These are phyloP conservation scores for Saururus chinensis DNA, from an alignment of 164 flowering plant species.

Conservation along the genomic window DNA sequence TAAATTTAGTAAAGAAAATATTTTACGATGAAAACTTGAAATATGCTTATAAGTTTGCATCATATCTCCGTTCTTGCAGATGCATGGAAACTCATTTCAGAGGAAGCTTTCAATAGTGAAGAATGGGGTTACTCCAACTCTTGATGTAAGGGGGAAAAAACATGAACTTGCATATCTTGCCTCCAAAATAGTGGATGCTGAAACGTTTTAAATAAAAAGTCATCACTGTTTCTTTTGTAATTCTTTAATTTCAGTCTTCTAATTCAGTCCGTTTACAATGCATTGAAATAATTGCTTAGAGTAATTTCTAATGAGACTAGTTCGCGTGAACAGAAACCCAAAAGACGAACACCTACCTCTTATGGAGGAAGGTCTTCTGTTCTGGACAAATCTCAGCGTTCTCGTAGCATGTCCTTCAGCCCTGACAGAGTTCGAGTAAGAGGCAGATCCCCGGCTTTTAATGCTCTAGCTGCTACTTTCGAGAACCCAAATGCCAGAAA, in stretches of 20 bases:
- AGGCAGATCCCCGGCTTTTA: slow-evolving; percentile 97
- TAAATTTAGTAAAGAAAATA: background rate
- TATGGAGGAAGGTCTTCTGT: slow-evolving; percentile 86
- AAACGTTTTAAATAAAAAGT: background rate
- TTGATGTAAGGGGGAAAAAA: slow-evolving; percentile 42
- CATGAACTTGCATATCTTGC: background rate
- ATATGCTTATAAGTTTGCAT: background rate
- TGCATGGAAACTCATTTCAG: slow-evolving; percentile 97
- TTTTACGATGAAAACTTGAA: background rate
- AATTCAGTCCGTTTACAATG: background rate
- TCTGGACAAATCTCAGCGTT: slow-evolving; percentile 88
- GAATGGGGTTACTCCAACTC: slow-evolving; percentile 53
- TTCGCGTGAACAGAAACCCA: slow-evolving; percentile 61
- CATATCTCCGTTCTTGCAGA: slow-evolving; percentile 28
- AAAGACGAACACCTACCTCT: slow-evolving; percentile 46
- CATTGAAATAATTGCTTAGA: background rate
- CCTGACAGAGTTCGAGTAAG: slow-evolving; percentile 97
- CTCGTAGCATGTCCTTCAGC: slow-evolving; percentile 95
- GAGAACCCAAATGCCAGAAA: slow-evolving; percentile 80
- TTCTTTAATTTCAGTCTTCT: background rate
- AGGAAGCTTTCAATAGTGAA: slow-evolving; percentile 75
- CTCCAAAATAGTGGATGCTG: background rate
- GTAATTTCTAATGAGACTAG: background rate
- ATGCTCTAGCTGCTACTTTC: slow-evolving; percentile 85
- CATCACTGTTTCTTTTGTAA: background rate